Evolutionary conservation across 768 basidiomycete species (phyloP).

Genomic region (Cyclocybe cylindracea): DNA sequence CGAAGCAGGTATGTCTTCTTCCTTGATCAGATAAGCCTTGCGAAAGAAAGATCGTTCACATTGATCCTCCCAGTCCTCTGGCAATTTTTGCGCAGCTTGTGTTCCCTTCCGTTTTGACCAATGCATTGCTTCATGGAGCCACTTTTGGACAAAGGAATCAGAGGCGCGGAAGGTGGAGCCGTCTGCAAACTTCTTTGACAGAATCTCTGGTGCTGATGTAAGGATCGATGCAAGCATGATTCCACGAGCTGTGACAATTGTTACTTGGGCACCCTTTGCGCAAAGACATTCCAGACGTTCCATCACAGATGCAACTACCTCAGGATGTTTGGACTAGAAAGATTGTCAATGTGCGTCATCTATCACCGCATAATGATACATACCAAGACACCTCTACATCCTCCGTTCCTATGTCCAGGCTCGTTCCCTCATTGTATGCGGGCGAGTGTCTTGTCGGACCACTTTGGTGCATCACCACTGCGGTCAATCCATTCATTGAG

Average conservation of each 20-base stretch:
- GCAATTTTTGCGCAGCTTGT: conserved; percentile 35
- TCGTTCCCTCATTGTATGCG: conserved; percentile 1
- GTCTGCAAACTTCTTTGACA: conserved; percentile 10
- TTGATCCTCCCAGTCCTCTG: conserved; percentile 28
- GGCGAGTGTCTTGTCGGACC: neutral
- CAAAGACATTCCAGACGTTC: conserved; percentile 1
- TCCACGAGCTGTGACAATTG: conserved; percentile 7
- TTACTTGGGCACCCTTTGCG: neutral
- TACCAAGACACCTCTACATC: conserved; percentile 11
- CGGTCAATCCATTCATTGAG: conserved; percentile 11
- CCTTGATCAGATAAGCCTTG: conserved; percentile 26
- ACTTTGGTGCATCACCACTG: conserved; percentile 1
- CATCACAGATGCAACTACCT: conserved; percentile 8
- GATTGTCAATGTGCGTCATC: no score
- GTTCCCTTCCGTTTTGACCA: conserved; percentile 30
- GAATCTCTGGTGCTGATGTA: conserved; percentile 1
- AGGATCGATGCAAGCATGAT: conserved; percentile 12
- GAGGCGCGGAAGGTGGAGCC: conserved; percentile 5
- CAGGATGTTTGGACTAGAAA: conserved; percentile 9
- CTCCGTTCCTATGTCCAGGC: conserved; percentile 14
- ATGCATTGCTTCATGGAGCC: no score
- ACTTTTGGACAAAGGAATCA: conserved; percentile 4
- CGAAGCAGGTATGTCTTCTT: conserved; percentile 27
- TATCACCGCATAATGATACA: neutral
- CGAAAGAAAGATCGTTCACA: conserved; percentile 25